These are phyloP conservation scores for Ganoderma meredithae DNA, from an alignment of 1,284 basidiomycete genomes.

Conservation along the genomic window DNA sequence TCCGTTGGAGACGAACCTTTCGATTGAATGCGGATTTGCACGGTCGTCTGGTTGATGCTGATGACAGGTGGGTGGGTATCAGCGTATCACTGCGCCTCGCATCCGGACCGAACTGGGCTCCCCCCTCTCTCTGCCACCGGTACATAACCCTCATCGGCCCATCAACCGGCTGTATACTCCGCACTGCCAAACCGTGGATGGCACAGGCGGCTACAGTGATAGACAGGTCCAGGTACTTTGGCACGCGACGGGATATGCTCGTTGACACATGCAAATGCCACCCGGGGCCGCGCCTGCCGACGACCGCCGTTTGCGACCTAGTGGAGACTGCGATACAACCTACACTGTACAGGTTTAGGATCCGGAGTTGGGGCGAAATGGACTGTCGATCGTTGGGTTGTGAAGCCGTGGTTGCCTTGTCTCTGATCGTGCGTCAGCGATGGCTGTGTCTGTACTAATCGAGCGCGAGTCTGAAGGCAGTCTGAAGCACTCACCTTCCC, in stretches of 20 bases:
- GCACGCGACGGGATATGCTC: not conserved
- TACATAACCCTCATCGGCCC: not conserved
- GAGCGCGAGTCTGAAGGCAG: not conserved
- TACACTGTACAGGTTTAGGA: too few species aligned
- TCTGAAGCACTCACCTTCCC: too few species aligned
- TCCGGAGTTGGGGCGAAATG: not conserved
- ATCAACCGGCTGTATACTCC: not conserved
- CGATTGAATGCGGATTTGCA: not conserved
- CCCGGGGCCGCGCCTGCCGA: not conserved
- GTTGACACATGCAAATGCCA: not conserved
- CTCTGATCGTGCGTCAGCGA: not conserved
- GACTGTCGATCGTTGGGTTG: not conserved
- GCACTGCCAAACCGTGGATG: not conserved
- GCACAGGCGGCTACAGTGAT: not conserved
- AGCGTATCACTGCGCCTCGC: not conserved
- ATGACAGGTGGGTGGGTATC: not conserved
- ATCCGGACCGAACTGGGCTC: not conserved
- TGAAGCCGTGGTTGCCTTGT: not conserved
- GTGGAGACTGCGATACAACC: too few species aligned
- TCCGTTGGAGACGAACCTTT: not conserved
- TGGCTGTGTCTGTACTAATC: not conserved
- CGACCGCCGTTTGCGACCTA: not conserved
- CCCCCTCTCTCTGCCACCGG: not conserved
- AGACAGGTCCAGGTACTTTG: not conserved
- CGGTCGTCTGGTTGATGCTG: not conserved